A percentile compares a stretch with the other conserved stretches of the same genome.
phyloP scores from a whole-genome alignment of 495 filamentous ascomycete species.

The Aspergillus heteromorphus region DNA sequence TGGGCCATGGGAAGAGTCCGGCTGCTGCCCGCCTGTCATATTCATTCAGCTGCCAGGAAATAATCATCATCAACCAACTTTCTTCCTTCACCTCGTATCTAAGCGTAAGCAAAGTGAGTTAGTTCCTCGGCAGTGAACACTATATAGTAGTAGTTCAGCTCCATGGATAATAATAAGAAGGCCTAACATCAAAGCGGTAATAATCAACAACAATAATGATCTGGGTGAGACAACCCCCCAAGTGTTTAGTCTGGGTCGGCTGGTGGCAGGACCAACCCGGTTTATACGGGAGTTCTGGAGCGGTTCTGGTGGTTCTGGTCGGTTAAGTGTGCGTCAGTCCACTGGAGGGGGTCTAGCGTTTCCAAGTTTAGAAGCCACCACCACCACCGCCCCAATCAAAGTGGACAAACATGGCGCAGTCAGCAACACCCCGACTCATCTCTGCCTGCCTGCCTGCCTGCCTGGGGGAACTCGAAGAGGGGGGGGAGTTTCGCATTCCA shows the following conservation, averaged over 20 bases:
- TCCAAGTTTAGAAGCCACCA: slow-evolving; percentile 19
- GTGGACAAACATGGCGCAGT: slow-evolving; percentile 22
- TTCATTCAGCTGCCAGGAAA: not conserved
- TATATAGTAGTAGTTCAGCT: not conserved
- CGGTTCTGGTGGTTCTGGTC: not conserved
- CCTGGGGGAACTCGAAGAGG: not conserved
- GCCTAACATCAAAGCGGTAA: not conserved
- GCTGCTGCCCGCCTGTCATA: not conserved
- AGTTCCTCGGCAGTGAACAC: not conserved
- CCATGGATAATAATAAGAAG: not conserved
- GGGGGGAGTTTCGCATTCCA: slow-evolving; percentile 11
- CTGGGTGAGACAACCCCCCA: slow-evolving; percentile 16
- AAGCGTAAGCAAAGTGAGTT: too few species aligned
- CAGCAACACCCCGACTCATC: too few species aligned
- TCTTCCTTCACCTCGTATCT: too few species aligned
- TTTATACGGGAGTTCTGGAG: too few species aligned
- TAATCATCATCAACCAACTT: too few species aligned
- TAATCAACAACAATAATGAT: not conserved
- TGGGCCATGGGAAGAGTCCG: slow-evolving; percentile 4
- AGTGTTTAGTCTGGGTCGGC: too few species aligned
- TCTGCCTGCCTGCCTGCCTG: too few species aligned
- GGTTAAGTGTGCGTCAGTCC: not conserved
- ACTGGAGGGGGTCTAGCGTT: slow-evolving; percentile 10
- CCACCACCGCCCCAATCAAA: slow-evolving; percentile 10
- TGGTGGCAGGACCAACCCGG: too few species aligned